Conservation (phyloP, 345 rosid species). For the Eucalyptus sp. region DNA sequence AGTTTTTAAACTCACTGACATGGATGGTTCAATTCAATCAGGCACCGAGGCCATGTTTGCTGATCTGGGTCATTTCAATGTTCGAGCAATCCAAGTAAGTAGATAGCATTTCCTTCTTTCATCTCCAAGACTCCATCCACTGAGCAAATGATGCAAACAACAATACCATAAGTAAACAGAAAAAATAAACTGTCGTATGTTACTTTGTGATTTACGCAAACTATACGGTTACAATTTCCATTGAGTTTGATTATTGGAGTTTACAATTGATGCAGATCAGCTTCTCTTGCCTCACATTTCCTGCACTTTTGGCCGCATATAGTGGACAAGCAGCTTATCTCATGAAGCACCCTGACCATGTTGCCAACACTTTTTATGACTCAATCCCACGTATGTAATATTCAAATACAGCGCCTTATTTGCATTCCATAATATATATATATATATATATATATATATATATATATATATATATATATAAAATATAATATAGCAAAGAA, state of each 20-base stretch:
- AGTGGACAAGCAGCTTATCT: slow-evolving; percentile 4
- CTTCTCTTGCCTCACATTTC: slow-evolving; percentile 25
- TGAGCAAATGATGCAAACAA: background rate
- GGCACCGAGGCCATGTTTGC: slow-evolving; percentile 89
- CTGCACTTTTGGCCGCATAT: background rate
- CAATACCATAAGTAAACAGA: background rate
- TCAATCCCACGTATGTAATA: background rate
- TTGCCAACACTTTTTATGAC: background rate
- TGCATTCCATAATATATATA: slow-evolving; percentile 2
- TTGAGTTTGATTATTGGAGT: background rate
- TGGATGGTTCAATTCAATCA: background rate
- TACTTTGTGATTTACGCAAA: background rate
- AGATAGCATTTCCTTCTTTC: background rate
- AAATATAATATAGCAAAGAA: slow-evolving; percentile 25
- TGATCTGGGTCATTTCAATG: slow-evolving; percentile 75
- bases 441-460: too few relatives aligned
- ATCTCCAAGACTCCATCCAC: background rate
- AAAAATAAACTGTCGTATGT: background rate
- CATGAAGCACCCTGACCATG: background rate
- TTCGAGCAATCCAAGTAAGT: slow-evolving; percentile 53
- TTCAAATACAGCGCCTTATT: slow-evolving; percentile 5
- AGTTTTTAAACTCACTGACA: background rate
- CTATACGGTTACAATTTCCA: background rate
- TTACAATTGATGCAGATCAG: slow-evolving; percentile 34
- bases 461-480: too few relatives aligned